Conservation (phyloP, 257 asterid genomes). For the Handroanthus guayacan region DNA sequence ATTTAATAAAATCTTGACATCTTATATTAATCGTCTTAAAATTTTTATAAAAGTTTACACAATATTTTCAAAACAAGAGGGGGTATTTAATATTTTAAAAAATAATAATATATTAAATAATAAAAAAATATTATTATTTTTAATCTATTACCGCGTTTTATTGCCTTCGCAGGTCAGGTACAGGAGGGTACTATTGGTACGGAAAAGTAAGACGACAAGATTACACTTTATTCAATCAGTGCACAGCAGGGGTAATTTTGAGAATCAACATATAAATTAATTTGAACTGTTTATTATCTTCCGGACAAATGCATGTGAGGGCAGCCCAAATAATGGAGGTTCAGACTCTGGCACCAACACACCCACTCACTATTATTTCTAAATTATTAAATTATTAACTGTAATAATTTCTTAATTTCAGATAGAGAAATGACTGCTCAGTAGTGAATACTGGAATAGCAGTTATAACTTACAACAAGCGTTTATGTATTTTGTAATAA, state of each 20-base stretch:
- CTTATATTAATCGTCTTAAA: no score
- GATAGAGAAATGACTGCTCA: conserved; percentile 31
- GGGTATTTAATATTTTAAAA: no score
- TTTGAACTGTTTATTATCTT: conserved; percentile 36
- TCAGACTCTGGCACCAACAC: conserved; percentile 45
- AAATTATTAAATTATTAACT: not conserved
- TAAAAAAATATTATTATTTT: no score
- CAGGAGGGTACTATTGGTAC: conserved; percentile 49
- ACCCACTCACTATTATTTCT: conserved; percentile 28
- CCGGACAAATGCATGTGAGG: conserved; percentile 61
- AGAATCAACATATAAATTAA: not conserved
- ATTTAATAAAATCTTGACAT: no score
- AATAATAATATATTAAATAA: no score
- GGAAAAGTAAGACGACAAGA: conserved; percentile 45
- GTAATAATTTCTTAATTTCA: not conserved
- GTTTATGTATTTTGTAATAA: conserved; percentile 12
- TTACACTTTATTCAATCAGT: conserved; percentile 17
- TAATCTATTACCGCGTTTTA: conserved; percentile 7
- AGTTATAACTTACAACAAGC: conserved; percentile 42
- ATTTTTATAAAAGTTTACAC: no score
- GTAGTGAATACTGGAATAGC: conserved; percentile 23
- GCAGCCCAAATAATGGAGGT: conserved; percentile 45
- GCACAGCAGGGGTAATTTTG: conserved; percentile 23
- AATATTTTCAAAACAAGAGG: no score
- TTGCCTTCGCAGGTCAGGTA: conserved; percentile 32